Conservation (phyloP, 148 eudicot genomes). For the Amaranthus palmeri region DNA sequence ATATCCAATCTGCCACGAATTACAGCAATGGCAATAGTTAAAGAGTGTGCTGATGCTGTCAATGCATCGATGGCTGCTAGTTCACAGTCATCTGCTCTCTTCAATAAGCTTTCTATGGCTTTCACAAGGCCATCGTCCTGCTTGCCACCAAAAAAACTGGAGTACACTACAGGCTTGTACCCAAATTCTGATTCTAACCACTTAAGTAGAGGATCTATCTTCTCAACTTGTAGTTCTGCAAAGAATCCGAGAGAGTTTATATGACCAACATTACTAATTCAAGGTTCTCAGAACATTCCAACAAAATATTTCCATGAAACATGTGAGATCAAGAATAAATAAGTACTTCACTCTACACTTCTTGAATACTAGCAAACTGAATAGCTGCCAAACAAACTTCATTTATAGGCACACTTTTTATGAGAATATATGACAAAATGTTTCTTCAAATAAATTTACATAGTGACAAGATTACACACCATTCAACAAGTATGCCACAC, state of each 20-base stretch:
- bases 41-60: conserved; percentile 81
- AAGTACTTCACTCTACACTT: neutral
- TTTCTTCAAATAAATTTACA: neutral
- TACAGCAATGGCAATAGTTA: conserved; percentile 63
- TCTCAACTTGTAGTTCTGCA: conserved; percentile 77
- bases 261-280: neutral
- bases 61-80: conserved; percentile 87
- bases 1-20: conserved; percentile 58
- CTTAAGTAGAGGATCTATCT: conserved; percentile 70
- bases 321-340: neutral
- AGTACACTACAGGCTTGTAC: conserved; percentile 64
- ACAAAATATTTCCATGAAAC: neutral
- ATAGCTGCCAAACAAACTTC: neutral
- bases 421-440: neutral
- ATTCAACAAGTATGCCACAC: no score
- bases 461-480: no score
- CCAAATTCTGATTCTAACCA: conserved; percentile 94
- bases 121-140: conserved; percentile 76
- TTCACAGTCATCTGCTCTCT: conserved; percentile 71
- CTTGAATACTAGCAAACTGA: neutral
- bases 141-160: conserved; percentile 85
- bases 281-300: neutral
- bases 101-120: conserved; percentile 62
- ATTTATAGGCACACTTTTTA: neutral
- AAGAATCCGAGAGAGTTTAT: conserved; percentile 4